A percentile compares a stretch with the other conserved stretches of the same genome.
phyloP scores from a whole-genome alignment of 2,329 filamentous ascomycete genomes.

The Nakataea oryzae region DNA sequence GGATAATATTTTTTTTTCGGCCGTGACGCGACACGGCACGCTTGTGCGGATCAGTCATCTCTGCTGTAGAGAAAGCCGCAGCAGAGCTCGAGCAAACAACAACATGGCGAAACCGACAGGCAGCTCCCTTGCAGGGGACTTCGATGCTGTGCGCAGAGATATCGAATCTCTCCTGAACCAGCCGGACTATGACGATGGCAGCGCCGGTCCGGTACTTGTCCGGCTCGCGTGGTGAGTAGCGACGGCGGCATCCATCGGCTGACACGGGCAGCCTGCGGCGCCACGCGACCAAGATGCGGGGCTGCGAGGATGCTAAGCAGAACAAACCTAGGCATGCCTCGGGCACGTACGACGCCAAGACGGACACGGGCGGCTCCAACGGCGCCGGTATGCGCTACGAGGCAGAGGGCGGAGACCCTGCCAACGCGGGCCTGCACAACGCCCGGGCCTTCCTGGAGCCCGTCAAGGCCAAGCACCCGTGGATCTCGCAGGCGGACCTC shows the following conservation, averaged over 20 bases:
- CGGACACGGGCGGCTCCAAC: slow-evolving; percentile 53
- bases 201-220: slow-evolving; percentile 52
- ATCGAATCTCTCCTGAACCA: slow-evolving; percentile 43
- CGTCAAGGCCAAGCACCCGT: slow-evolving; percentile 45
- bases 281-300: neutral
- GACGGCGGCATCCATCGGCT: neutral
- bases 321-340: slow-evolving; percentile 39
- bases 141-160: slow-evolving; percentile 46
- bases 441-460: slow-evolving; percentile 54
- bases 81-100: no score
- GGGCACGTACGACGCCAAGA: slow-evolving; percentile 48
- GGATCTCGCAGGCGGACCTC: slow-evolving; percentile 56
- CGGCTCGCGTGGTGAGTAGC: slow-evolving; percentile 46
- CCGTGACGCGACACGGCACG: no score
- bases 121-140: slow-evolving; percentile 37
- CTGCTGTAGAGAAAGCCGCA: no score
- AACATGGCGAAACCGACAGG: no score
- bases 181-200: slow-evolving; percentile 55
- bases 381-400: slow-evolving; percentile 59
- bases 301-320: neutral
- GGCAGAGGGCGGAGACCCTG: slow-evolving; percentile 51
- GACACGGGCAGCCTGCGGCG: neutral
- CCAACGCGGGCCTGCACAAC: slow-evolving; percentile 54
- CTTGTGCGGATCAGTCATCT: neutral
- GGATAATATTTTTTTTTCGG: neutral